Percentiles rank a stretch among this genome's conserved stretches.
phyloP scores from a whole-genome alignment of 2,329 filamentous ascomycete genomes.

The Aureobasidium namibiae region DNA sequence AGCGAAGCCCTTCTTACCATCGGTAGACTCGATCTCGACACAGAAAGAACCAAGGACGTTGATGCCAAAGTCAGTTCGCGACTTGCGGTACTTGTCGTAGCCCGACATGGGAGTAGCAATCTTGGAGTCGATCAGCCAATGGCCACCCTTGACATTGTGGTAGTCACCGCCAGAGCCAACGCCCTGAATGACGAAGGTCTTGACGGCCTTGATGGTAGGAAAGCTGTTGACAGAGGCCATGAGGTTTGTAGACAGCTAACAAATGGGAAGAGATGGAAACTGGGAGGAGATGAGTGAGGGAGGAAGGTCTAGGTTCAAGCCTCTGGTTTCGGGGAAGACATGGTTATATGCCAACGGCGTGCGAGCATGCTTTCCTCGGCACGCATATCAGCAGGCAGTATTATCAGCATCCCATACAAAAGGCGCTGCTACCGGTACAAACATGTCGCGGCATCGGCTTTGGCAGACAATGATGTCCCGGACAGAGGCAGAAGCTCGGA shows the following conservation, averaged over 20 bases:
- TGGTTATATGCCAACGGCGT: neutral
- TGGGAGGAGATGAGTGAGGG: conserved; percentile 12
- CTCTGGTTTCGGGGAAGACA: neutral
- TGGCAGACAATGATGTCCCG: conserved; percentile 9
- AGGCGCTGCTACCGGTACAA: conserved; percentile 1
- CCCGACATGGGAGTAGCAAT: conserved; percentile 89
- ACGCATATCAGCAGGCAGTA: neutral
- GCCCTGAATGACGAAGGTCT: conserved; percentile 64
- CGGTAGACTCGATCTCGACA: conserved; percentile 77
- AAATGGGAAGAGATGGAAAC: neutral
- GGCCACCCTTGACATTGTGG: conserved; percentile 71
- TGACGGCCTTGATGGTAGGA: conserved; percentile 66
- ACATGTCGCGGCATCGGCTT: conserved; percentile 12
- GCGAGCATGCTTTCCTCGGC: neutral
- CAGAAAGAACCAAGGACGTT: conserved; percentile 91
- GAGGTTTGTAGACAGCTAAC: conserved; percentile 9
- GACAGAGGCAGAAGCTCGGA: neutral
- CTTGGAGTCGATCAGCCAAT: conserved; percentile 82
- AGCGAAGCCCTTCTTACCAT: conserved; percentile 89
- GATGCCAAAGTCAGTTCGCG: conserved; percentile 88
- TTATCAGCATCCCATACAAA: neutral
- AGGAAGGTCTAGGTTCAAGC: neutral
- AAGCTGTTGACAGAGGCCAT: conserved; percentile 45
- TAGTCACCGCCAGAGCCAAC: conserved; percentile 66
- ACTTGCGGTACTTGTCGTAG: conserved; percentile 81